These are phyloP conservation scores for Albatrellus ellisii DNA, from an alignment of 768 basidiomycete species.

Conservation along the genomic window DNA sequence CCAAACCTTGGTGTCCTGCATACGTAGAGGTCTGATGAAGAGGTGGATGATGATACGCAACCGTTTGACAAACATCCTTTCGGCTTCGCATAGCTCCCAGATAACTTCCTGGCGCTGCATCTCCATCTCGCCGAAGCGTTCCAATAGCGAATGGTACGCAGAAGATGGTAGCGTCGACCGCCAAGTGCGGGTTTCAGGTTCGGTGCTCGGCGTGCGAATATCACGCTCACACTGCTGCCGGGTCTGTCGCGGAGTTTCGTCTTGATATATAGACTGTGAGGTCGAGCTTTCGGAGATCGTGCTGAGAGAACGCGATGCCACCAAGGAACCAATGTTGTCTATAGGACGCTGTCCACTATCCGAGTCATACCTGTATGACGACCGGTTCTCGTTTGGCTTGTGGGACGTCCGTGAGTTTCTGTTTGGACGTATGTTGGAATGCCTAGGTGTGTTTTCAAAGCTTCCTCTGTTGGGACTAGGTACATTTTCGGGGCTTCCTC, in stretches of 20 bases:
- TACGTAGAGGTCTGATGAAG: slow-evolving; percentile 69
- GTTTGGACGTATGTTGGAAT: too few relatives aligned
- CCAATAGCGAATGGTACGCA: slow-evolving; percentile 24
- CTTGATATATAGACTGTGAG: slow-evolving; percentile 1
- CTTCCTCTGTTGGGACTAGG: too few relatives aligned
- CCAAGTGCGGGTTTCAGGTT: slow-evolving; percentile 13
- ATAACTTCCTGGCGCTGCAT: slow-evolving; percentile 53
- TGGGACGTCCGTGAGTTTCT: background rate
- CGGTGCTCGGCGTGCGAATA: background rate
- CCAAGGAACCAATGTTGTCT: background rate
- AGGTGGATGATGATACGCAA: slow-evolving; percentile 53
- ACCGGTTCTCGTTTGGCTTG: background rate
- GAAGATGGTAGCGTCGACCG: slow-evolving; percentile 11
- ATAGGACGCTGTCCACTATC: background rate
- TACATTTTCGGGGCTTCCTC: background rate
- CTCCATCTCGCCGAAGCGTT: slow-evolving; percentile 35
- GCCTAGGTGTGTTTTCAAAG: too few relatives aligned
- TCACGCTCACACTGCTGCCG: slow-evolving; percentile 2
- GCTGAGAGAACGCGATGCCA: background rate
- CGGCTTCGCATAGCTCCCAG: slow-evolving; percentile 54
- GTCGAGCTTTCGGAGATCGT: background rate
- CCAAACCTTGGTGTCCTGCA: slow-evolving; percentile 60
- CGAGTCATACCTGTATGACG: background rate
- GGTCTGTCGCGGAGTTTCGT: background rate
- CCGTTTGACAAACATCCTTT: slow-evolving; percentile 53